phyloP scores from a whole-genome alignment of 2,329 filamentous ascomycete species.

The Claviceps monticola region DNA sequence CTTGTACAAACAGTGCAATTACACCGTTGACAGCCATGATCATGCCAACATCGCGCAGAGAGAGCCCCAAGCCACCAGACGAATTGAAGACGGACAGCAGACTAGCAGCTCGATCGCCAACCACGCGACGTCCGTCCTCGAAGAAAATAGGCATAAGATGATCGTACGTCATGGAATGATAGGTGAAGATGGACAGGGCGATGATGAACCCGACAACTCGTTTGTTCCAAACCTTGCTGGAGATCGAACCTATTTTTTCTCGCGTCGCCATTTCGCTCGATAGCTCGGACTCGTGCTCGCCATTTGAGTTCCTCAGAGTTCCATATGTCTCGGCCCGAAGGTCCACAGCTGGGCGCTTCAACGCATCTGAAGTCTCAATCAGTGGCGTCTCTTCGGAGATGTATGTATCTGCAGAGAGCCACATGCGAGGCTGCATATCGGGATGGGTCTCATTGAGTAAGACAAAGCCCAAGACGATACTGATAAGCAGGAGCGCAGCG shows the following conservation, averaged over 20 bases:
- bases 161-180: conserved; percentile 92
- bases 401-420: conserved; percentile 34
- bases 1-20: conserved; percentile 46
- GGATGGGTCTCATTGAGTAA: conserved; percentile 83
- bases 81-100: conserved; percentile 36
- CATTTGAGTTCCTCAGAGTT: conserved; percentile 39
- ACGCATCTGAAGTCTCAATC: conserved; percentile 60
- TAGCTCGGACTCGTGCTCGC: conserved; percentile 33
- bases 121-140: conserved; percentile 52
- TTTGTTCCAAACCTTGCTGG: conserved; percentile 34
- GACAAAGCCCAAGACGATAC: conserved; percentile 67
- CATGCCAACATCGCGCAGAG: conserved; percentile 46
- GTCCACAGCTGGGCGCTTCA: conserved; percentile 59
- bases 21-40: conserved; percentile 45
- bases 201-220: conserved; percentile 62
- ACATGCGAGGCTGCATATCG: conserved; percentile 49
- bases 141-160: conserved; percentile 87
- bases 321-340: conserved; percentile 68
- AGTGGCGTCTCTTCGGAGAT: conserved; percentile 58
- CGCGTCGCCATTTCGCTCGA: conserved; percentile 13
- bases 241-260: conserved; percentile 20
- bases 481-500: conserved; percentile 58
- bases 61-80: conserved; percentile 48
- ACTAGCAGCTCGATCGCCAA: conserved; percentile 18
- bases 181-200: conserved; percentile 82